phyloP scores from a whole-genome alignment of 2,329 filamentous ascomycete genomes.

The Fusarium verticillioides region DNA sequence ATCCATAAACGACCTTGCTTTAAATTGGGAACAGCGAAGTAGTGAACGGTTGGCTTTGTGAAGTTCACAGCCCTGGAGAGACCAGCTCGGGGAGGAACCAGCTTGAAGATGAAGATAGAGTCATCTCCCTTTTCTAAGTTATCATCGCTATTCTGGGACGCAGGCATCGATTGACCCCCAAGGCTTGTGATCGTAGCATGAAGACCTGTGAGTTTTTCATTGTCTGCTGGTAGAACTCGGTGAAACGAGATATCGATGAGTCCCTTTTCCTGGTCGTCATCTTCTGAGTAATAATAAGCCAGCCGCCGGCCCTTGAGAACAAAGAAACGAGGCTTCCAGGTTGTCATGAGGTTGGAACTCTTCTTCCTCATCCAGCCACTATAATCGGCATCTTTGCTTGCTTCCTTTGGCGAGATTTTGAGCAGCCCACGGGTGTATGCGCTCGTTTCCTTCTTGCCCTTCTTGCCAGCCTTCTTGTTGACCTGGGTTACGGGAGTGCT shows the following conservation, averaged over 20 bases:
- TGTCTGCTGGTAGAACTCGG: conserved; percentile 92
- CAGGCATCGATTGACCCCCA: conserved; percentile 48
- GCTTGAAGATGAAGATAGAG: conserved; percentile 96
- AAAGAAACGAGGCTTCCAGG: conserved; percentile 97
- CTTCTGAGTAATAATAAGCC: conserved; percentile 95
- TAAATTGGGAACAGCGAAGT: conserved; percentile 94
- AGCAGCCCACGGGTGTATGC: conserved; percentile 89
- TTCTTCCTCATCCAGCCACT: conserved; percentile 99
- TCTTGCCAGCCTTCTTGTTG: conserved; percentile 67
- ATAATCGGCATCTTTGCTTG: conserved; percentile 88
- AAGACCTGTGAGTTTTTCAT: conserved; percentile 87
- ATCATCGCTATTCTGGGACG: conserved; percentile 61
- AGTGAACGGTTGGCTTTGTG: conserved; percentile 96
- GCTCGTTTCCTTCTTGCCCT: conserved; percentile 93
- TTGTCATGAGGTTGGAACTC: conserved; percentile 94
- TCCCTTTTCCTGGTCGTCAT: conserved; percentile 91
- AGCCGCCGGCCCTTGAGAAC: conserved; percentile 90
- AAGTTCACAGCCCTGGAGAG: conserved; percentile 94
- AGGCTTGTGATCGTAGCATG: conserved; percentile 92
- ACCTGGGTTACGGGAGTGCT: conserved; percentile 60
- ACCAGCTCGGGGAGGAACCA: conserved; percentile 88
- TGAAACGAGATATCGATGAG: conserved; percentile 98
- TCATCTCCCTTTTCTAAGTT: conserved; percentile 65
- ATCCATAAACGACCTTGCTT: conserved; percentile 94
- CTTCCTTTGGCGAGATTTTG: conserved; percentile 83